Evolutionary conservation across 2,329 filamentous ascomycete species (phyloP), one percentile per base, ranked within the genome.

Genomic region (Ascochyta rabiei): DNA sequence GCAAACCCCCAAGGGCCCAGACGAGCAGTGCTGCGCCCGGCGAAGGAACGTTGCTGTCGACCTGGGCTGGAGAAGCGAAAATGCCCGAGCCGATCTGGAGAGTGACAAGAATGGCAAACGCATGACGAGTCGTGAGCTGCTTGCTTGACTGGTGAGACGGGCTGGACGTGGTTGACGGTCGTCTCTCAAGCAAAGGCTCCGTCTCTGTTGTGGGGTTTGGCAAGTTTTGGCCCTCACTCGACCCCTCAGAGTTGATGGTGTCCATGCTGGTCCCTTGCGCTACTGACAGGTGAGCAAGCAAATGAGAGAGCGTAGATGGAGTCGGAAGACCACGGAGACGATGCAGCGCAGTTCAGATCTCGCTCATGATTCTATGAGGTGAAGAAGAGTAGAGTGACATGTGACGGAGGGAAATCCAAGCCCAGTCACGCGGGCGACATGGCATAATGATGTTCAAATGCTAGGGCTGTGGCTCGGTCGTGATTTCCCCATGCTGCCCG

Each of bases 31-130:
- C 83, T 1, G 77, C 75, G 8, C 83, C 85, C 0, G 85, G 85
- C 0, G 85, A 87, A 0, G 84, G 84, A 2, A 87, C 84, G 60
- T 87, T 86, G 15, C 81, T 81, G 63, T 87, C 84, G 54, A 88
- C 85, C 10, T 84, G 80, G 0, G 84, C 84, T 0, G 85, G 85
- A 1, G 85, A 87, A 0, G 86, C 86, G 61, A 88, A 88, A 16
- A 88, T 82, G 30, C 86, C 85, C 47, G 82, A 85, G 7, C 86
- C 86, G 42, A 88, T 86, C 48, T 87, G 84, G 56, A 87, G 84
- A 62, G 83, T 84, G 56, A 87, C 81, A 35, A 87, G 77, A 41
- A 88, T 84, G 19, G 82, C 83, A 58, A 86, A 87, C 1, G 71
- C 72, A 64, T 73, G 71, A 23, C 71, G 70, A 26, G 70, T 70